Evolutionary conservation across 1,284 basidiomycete species (phyloP).

Genomic region (Papiliotrema laurentii): DNA sequence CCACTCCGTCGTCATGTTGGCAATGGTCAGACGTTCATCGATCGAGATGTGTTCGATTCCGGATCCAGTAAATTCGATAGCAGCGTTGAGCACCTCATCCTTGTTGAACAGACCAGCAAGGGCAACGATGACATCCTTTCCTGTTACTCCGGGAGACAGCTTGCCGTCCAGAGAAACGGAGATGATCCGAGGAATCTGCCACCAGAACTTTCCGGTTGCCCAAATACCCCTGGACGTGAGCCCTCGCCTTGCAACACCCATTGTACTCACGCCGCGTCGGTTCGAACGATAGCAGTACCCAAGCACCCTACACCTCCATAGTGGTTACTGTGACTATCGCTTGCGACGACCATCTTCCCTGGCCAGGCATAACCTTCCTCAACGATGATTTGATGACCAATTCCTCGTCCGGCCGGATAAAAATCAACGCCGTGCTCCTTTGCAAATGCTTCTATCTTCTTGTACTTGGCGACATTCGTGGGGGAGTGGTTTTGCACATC

Average conservation of each 20-base stretch:
- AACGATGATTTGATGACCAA: constrained; percentile 91
- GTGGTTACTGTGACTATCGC: constrained; percentile 92
- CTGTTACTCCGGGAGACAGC: constrained; percentile 84
- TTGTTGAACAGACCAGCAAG: constrained; percentile 95
- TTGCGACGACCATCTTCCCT: constrained; percentile 86
- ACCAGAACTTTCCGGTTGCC: constrained; percentile 99
- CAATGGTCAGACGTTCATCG: constrained; percentile 91
- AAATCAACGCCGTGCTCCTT: constrained; percentile 85
- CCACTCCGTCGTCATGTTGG: constrained; percentile 99
- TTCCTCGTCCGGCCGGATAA: constrained; percentile 96
- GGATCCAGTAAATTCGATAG: constrained; percentile 94
- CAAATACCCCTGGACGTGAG: constrained; percentile 64
- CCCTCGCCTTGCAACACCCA: not conserved
- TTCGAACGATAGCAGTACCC: constrained; percentile 92
- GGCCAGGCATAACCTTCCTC: constrained; percentile 97
- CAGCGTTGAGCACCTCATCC: constrained; percentile 97
- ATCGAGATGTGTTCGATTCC: constrained; percentile 76
- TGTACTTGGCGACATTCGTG: constrained; percentile 94
- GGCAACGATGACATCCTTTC: constrained; percentile 97
- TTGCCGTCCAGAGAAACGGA: constrained; percentile 85
- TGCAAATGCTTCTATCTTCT: constrained; percentile 87
- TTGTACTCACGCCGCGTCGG: constrained; percentile 49
- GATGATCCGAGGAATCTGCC: constrained; percentile 97
- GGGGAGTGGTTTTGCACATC: constrained; percentile 94
- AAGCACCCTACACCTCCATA: constrained; percentile 97